A percentile compares a stretch with the other conserved stretches of the same genome.
Evolutionary conservation across 345 rosid species (phyloP).

Genomic region (Noccaea caerulescens): DNA sequence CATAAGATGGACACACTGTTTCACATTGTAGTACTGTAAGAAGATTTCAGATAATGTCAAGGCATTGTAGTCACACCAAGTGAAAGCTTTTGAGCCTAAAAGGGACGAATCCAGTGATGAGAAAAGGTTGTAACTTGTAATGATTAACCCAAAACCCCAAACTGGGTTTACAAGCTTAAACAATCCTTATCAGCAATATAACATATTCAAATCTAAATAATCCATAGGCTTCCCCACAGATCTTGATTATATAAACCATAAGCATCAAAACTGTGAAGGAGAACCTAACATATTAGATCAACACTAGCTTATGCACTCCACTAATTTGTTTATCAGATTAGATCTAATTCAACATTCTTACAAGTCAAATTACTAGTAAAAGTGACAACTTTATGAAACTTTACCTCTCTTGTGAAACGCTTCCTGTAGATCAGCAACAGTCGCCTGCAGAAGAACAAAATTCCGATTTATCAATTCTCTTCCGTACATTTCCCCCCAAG

Average conservation of each 20-base stretch:
- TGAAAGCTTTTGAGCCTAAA: background rate
- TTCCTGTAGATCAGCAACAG: constrained; percentile 90
- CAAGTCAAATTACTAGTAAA: constrained; percentile 22
- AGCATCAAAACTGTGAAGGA: constrained; percentile 1
- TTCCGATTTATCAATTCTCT: constrained; percentile 2
- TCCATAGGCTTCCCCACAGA: constrained; percentile 26
- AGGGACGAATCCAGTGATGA: constrained; percentile 3
- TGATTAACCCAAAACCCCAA: background rate
- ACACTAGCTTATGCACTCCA: background rate
- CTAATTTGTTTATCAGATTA: background rate
- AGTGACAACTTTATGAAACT: constrained; percentile 33
- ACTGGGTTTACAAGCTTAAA: constrained; percentile 10
- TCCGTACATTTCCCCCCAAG: constrained; percentile 8
- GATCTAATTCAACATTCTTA: background rate
- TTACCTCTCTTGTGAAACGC: constrained; percentile 82
- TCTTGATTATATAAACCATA: constrained; percentile 4
- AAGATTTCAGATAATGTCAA: no score
- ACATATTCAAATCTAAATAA: constrained; percentile 33
- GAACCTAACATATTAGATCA: background rate
- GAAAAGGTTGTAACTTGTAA: constrained; percentile 19
- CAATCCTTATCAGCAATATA: no score
- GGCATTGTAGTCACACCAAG: constrained; percentile 7
- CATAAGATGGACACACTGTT: no score
- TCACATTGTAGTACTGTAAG: no score
- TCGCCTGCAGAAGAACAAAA: constrained; percentile 61